These are phyloP conservation scores for Dioszegia aurantiaca DNA, from an alignment of 768 basidiomycete species.

Conservation along the genomic window DNA sequence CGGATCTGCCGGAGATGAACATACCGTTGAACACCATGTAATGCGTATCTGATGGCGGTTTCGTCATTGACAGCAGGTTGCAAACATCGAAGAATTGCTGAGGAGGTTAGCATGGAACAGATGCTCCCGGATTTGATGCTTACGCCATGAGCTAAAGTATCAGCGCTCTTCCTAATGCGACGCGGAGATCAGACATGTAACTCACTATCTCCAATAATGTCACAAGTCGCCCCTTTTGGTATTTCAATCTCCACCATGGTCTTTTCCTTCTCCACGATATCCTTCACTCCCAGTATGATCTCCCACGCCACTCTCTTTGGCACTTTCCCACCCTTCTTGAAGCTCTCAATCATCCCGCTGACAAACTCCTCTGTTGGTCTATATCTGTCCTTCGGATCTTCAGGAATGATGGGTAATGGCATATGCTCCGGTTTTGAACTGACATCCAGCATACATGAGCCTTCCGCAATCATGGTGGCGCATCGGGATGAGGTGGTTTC, in stretches of 20 bases:
- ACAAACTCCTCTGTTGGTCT: slow-evolving; percentile 75
- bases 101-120: slow-evolving; percentile 11
- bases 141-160: slow-evolving; percentile 56
- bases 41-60: slow-evolving; percentile 78
- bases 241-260: slow-evolving; percentile 75
- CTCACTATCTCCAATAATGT: slow-evolving; percentile 81
- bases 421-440: slow-evolving; percentile 55
- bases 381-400: slow-evolving; percentile 57
- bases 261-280: slow-evolving; percentile 70
- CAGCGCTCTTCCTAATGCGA: background rate
- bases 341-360: slow-evolving; percentile 80
- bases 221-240: slow-evolving; percentile 73
- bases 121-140: background rate
- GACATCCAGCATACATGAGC: slow-evolving; percentile 73
- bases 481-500: slow-evolving; percentile 73
- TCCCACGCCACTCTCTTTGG: slow-evolving; percentile 91
- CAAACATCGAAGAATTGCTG: slow-evolving; percentile 94
- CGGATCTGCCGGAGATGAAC: slow-evolving; percentile 52
- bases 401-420: slow-evolving; percentile 69
- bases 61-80: slow-evolving; percentile 80
- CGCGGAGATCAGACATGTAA: slow-evolving; percentile 1
- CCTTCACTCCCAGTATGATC: slow-evolving; percentile 82
- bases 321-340: slow-evolving; percentile 89
- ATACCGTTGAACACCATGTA: slow-evolving; percentile 54
- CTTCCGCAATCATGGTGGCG: slow-evolving; percentile 71